phyloP scores from a whole-genome alignment of 169 alveolate species.

The Neospora caninum region DNA sequence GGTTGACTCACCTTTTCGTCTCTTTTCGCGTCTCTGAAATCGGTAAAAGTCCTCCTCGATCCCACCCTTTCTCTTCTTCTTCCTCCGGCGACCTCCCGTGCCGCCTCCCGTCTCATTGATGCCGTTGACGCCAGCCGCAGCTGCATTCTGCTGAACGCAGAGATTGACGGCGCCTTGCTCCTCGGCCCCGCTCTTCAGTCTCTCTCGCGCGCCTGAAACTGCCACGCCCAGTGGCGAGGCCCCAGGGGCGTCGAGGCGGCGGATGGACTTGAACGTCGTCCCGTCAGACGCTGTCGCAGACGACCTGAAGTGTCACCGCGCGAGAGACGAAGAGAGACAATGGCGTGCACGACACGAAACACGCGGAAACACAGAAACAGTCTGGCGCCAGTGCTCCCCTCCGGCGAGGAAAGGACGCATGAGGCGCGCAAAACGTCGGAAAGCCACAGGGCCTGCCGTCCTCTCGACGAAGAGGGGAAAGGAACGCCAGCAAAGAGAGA shows the following conservation, averaged over 20 bases:
- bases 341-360: background rate
- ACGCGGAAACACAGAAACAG: no score
- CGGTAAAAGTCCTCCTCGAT: constrained; percentile 39
- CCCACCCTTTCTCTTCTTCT: constrained; percentile 39
- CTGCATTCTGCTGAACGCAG: background rate
- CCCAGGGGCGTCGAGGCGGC: background rate
- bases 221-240: background rate
- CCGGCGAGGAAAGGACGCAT: no score
- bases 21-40: constrained; percentile 36
- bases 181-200: background rate
- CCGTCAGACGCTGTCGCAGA: constrained; percentile 32
- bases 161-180: background rate
- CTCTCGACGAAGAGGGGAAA: no score
- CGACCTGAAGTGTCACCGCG: background rate
- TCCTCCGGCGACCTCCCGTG: background rate
- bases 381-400: no score
- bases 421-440: no score
- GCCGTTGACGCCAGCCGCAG: background rate
- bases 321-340: background rate
- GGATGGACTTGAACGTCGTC: constrained; percentile 15
- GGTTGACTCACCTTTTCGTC: background rate
- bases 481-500: no score
- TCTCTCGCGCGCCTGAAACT: background rate
- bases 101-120: background rate
- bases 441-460: no score